Evolutionary conservation across 2,329 filamentous ascomycete genomes (phyloP), one percentile per base, ranked within the genome.

Genomic region (Dothiorella sarmentorum): DNA sequence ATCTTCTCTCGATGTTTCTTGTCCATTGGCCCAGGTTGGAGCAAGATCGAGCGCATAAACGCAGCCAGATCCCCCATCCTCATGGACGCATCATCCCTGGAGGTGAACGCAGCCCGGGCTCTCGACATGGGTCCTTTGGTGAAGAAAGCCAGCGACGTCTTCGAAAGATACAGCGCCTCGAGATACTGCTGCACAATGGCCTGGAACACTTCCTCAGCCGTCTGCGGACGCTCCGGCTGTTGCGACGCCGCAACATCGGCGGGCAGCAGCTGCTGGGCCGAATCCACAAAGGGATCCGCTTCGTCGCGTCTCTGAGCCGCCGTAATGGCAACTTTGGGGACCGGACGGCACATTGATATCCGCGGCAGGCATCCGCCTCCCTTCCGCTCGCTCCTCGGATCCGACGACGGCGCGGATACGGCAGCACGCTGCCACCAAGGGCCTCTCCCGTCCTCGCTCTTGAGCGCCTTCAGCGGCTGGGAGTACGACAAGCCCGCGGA

Each of bases 141-240:
- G 72, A 93, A 92, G 71, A 92, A 94, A 60, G 89, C 89, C 59
- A 93, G 75, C 3, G 89, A 90, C 31, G 88, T 89, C 81, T 89
- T 74, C 7, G 70, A 75, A 10, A 76, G 64, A 68, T 82, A 80
- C 62, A 80, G 64, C 29, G 75, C 71, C 13, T 79, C 75, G 18
- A 80, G 67, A 60, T 74, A 75, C 45, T 74, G 67, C 22, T 69
- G 67, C 2, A 69, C 63, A 15, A 71, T 60, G 5, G 61, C 84
- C 81, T 59, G 86, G 85, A 73, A 84, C 78, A 76, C 67, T 35
- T 76, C 68, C 53, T 72, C 67, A 13, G 68, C 63, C 7, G 67
- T 59, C 57, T 47, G 57, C 47, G 45, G 47, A 6, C 47, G 47
- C 15, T 37, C 33, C 37, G n/a, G n/a, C n/a, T n/a, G n/a, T n/a